phyloP scores from a whole-genome alignment of 495 filamentous ascomycete genomes.

The Xylaria flabelliformis region DNA sequence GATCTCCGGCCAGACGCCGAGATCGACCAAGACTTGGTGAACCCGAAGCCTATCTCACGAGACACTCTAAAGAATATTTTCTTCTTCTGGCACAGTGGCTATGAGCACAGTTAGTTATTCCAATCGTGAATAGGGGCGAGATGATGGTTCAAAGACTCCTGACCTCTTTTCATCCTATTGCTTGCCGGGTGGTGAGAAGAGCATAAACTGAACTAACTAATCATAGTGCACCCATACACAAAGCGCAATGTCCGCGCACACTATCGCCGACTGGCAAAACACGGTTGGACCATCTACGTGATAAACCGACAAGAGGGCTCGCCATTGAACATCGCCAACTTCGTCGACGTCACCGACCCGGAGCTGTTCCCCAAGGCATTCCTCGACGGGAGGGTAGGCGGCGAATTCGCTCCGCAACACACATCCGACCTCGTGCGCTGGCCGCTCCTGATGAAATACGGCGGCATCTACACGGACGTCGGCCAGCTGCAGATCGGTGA shows the following conservation, averaged over 20 bases:
- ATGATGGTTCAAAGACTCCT: background rate
- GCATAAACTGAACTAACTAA: constrained; percentile 21
- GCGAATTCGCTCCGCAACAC: constrained; percentile 58
- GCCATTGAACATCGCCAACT: constrained; percentile 54
- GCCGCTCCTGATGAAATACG: constrained; percentile 60
- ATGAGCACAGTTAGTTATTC: constrained; percentile 32
- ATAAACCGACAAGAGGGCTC: constrained; percentile 53
- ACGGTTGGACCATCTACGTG: constrained; percentile 61
- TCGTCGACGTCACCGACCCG: constrained; percentile 53
- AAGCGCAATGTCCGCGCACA: constrained; percentile 62
- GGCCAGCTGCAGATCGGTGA: constrained; percentile 63
- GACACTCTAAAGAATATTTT: constrained; percentile 57
- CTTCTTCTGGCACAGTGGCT: constrained; percentile 63
- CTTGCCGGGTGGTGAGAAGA: background rate
- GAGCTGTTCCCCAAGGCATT: constrained; percentile 56
- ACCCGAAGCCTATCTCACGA: constrained; percentile 47
- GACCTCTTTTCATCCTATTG: background rate
- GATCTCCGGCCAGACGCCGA: constrained; percentile 55
- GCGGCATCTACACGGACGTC: constrained; percentile 63
- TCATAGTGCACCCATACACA: constrained; percentile 55
- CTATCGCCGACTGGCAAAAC: constrained; percentile 57
- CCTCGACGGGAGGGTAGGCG: constrained; percentile 52
- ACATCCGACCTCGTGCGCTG: constrained; percentile 63
- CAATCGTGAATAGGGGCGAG: background rate
- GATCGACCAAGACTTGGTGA: constrained; percentile 51